These are phyloP conservation scores for Ogataea methanolica DNA, from an alignment of 805 yeast species.

Conservation along the genomic window DNA sequence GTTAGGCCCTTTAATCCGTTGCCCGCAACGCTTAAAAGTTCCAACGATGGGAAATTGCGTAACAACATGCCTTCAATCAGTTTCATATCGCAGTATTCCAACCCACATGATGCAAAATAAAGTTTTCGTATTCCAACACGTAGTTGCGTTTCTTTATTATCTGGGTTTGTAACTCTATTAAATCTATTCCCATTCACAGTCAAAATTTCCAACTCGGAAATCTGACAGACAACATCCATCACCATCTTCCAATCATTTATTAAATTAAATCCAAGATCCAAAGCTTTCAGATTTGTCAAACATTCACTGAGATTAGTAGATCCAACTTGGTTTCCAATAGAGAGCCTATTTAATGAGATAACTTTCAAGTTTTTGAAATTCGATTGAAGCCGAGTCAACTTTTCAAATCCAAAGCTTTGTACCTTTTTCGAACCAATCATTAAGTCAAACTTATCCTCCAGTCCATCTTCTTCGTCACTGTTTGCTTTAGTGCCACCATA, in stretches of 20 bases:
- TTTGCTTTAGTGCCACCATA: constrained; percentile 36
- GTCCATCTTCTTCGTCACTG: constrained; percentile 15
- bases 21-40: constrained; percentile 28
- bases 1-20: constrained; percentile 9
- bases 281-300: constrained; percentile 25
- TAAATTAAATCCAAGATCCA: constrained; percentile 63
- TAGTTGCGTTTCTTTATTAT: constrained; percentile 1
- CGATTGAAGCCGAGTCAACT: constrained; percentile 43
- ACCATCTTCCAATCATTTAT: constrained; percentile 39
- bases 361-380: constrained; percentile 40
- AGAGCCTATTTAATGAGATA: constrained; percentile 45
- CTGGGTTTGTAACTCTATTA: neutral
- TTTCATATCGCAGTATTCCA: constrained; percentile 1
- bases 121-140: constrained; percentile 11
- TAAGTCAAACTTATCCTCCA: constrained; percentile 24
- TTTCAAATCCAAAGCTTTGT: constrained; percentile 64
- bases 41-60: constrained; percentile 13
- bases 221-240: constrained; percentile 29
- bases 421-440: constrained; percentile 53
- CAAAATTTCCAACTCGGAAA: constrained; percentile 38
- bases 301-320: constrained; percentile 3
- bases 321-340: constrained; percentile 25
- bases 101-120: constrained; percentile 15
- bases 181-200: constrained; percentile 55
- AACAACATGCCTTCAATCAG: neutral